Percentiles rank a stretch among this genome's conserved stretches.
Conservation (phyloP, 768 basidiomycete species). For the Xerocomus brunneocitrinus region DNA sequence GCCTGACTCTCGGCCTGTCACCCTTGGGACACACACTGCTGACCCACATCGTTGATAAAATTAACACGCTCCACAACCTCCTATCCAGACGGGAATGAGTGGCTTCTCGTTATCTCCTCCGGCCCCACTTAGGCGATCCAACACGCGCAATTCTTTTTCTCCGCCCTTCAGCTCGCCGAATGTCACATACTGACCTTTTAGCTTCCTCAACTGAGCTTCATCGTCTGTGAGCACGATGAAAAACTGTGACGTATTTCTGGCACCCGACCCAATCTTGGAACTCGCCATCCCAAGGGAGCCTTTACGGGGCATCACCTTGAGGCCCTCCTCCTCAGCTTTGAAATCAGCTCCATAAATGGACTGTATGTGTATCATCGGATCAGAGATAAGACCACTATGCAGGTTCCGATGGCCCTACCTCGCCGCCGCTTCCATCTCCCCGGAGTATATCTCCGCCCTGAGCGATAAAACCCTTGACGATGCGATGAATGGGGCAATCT, state of each 20-base stretch:
- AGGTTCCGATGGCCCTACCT: conserved; percentile 33
- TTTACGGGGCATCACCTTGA: conserved; percentile 36
- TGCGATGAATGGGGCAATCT: conserved; percentile 42
- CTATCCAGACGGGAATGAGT: conserved; percentile 40
- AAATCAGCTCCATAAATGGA: conserved; percentile 47
- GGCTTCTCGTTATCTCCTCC: conserved; percentile 35
- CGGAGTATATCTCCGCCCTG: conserved; percentile 54
- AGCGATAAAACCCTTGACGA: conserved; percentile 45
- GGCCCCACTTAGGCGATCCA: conserved; percentile 32
- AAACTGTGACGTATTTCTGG: conserved; percentile 44
- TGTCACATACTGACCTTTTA: conserved; percentile 47
- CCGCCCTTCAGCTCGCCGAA: conserved; percentile 39
- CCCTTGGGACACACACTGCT: neutral
- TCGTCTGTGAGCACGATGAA: conserved; percentile 45
- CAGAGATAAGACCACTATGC: conserved; percentile 1
- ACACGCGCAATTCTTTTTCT: conserved; percentile 28
- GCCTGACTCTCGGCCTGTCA: neutral
- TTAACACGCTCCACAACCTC: conserved; percentile 32
- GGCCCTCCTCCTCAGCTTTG: conserved; percentile 48
- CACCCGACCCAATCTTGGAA: conserved; percentile 40
- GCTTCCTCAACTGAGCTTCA: conserved; percentile 38
- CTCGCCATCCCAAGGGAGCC: conserved; percentile 53
- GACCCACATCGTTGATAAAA: conserved; percentile 3
- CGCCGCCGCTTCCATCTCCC: conserved; percentile 50
- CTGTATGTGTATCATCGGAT: conserved; percentile 19